These are phyloP conservation scores for Cryptosporidium andersoni DNA, from an alignment of 169 alveolate species.

Conservation along the genomic window DNA sequence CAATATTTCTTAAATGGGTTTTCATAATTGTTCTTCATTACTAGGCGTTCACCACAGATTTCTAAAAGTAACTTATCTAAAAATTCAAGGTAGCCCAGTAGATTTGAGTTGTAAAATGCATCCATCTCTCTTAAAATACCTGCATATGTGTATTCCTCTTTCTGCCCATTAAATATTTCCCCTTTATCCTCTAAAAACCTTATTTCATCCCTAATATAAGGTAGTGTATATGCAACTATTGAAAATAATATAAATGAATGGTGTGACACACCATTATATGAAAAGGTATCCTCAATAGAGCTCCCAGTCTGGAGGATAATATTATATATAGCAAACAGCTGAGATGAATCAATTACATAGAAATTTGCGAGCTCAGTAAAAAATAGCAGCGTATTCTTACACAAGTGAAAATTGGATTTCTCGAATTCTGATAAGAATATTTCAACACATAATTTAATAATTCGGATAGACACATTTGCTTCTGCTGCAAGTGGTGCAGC, in stretches of 20 bases:
- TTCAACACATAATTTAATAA: constrained; percentile 17
- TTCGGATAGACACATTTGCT: constrained; percentile 13
- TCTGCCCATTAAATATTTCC: too few relatives aligned
- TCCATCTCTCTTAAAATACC: constrained; percentile 24
- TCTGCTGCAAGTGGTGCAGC: constrained; percentile 18
- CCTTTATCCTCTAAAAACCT: constrained; percentile 10
- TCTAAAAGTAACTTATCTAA: constrained; percentile 8
- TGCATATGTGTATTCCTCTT: constrained; percentile 7
- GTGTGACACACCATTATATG: constrained; percentile 12
- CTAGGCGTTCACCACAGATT: background rate
- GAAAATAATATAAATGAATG: constrained; percentile 44
- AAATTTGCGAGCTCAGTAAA: constrained; percentile 48
- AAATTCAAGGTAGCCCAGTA: constrained; percentile 16
- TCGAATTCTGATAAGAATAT: constrained; percentile 29
- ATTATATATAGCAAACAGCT: constrained; percentile 43
- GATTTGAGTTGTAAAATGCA: constrained; percentile 18
- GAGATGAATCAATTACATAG: constrained; percentile 8
- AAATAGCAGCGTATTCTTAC: constrained; percentile 21
- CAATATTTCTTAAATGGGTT: constrained; percentile 47
- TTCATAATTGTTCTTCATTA: background rate
- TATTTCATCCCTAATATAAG: constrained; percentile 44
- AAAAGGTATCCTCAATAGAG: constrained; percentile 2
- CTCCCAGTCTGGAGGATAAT: constrained; percentile 8
- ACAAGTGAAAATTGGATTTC: constrained; percentile 14
- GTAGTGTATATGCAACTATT: constrained; percentile 41